Conservation (phyloP, 164 flowering plant genomes). For the Liriodendron chinense region DNA sequence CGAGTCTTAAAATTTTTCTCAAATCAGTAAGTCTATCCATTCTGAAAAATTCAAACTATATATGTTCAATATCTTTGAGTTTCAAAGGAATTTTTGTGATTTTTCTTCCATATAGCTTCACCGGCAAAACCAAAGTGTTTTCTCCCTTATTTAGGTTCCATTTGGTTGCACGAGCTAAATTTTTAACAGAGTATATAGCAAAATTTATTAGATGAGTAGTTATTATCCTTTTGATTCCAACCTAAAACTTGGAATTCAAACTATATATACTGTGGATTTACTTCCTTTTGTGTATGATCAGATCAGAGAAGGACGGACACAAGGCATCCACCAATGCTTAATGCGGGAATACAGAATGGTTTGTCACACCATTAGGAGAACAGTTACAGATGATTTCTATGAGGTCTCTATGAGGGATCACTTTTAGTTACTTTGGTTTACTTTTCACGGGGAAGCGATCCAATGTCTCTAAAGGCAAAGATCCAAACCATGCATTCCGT, state of each 20-base stretch:
- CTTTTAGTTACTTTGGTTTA: neutral
- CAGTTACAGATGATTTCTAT: conserved; percentile 49
- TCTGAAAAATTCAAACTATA: no score
- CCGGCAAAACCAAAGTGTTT: no score
- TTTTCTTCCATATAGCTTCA: neutral
- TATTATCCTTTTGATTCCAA: neutral
- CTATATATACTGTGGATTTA: neutral
- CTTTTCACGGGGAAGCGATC: no score
- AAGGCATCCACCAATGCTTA: conserved; percentile 81
- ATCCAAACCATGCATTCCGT: neutral
- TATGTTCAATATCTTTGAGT: no score
- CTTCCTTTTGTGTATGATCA: conserved; percentile 6
- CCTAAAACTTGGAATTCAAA: neutral
- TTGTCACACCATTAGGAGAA: conserved; percentile 63
- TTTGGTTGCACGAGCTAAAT: neutral
- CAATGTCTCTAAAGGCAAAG: neutral
- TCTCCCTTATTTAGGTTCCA: no score
- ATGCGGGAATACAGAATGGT: conserved; percentile 71
- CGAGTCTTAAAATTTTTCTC: conserved; percentile 65
- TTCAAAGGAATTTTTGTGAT: no score
- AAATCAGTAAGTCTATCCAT: conserved; percentile 45
- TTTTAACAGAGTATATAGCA: neutral
- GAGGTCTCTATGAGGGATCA: conserved; percentile 4
- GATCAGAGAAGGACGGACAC: conserved; percentile 86
- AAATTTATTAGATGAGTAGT: neutral